These are phyloP conservation scores for Coemansia guatemalensis DNA, from an alignment of 192 early-diverging fungal genomes.

Conservation along the genomic window DNA sequence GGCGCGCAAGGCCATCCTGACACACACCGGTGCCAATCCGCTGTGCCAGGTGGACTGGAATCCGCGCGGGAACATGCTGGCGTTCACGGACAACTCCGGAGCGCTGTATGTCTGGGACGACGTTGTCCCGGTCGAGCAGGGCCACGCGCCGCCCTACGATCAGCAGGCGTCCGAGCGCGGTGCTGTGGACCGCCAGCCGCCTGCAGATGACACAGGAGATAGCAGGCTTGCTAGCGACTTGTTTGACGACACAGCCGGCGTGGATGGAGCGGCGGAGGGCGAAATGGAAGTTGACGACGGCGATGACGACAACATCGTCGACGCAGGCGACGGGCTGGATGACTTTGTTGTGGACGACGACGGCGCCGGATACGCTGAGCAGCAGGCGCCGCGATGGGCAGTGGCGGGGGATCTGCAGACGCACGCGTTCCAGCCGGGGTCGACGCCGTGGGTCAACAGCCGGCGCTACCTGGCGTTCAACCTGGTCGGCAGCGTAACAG, in stretches of 20 bases:
- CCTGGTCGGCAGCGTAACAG: slow-evolving; percentile 75
- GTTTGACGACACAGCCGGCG: slow-evolving; percentile 27
- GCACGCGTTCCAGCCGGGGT: slow-evolving; percentile 78
- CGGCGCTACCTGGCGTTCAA: slow-evolving; percentile 81
- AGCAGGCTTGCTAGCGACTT: slow-evolving; percentile 55
- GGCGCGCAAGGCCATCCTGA: slow-evolving; percentile 48
- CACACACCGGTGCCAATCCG: slow-evolving; percentile 33
- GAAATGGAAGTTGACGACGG: slow-evolving; percentile 17
- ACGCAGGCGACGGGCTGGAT: slow-evolving; percentile 61
- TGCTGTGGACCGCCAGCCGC: not conserved
- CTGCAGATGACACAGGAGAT: slow-evolving; percentile 12
- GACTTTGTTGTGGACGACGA: slow-evolving; percentile 93
- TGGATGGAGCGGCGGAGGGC: slow-evolving; percentile 8
- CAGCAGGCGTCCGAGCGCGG: slow-evolving; percentile 5
- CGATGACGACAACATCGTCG: slow-evolving; percentile 20
- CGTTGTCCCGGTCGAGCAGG: slow-evolving; percentile 53
- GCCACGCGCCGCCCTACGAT: slow-evolving; percentile 31
- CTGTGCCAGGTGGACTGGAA: slow-evolving; percentile 67
- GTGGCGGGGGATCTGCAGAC: slow-evolving; percentile 15
- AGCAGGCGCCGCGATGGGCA: slow-evolving; percentile 39
- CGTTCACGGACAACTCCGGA: slow-evolving; percentile 59
- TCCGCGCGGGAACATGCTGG: slow-evolving; percentile 63
- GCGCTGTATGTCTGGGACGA: slow-evolving; percentile 61
- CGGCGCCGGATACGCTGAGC: slow-evolving; percentile 64
- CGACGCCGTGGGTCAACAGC: slow-evolving; percentile 62